Conservation (phyloP, 352 stramenopile species). For the Phytophthora ohioensis region DNA sequence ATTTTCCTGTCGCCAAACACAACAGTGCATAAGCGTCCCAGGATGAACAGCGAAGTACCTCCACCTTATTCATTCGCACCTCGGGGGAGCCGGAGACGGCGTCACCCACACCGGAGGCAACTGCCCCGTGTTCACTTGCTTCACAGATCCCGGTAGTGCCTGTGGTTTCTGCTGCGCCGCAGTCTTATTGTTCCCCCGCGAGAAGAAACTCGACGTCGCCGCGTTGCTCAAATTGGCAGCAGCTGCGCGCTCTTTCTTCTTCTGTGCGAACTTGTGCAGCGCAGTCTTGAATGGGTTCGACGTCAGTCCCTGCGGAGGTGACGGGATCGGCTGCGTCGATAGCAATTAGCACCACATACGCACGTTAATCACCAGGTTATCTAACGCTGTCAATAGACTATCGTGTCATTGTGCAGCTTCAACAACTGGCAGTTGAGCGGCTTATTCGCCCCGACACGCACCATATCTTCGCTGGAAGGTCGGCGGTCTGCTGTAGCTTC, state of each 20-base stretch:
- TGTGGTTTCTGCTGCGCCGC: slow-evolving; percentile 53
- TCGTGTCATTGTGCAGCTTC: slow-evolving; percentile 21
- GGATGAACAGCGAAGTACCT: not conserved
- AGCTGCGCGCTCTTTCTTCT: slow-evolving; percentile 68
- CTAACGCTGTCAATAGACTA: slow-evolving; percentile 3
- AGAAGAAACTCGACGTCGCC: slow-evolving; percentile 79
- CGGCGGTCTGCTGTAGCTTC: slow-evolving; percentile 26
- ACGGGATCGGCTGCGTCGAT: slow-evolving; percentile 36
- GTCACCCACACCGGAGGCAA: slow-evolving; percentile 83
- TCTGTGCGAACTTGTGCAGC: slow-evolving; percentile 85
- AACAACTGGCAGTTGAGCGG: slow-evolving; percentile 10
- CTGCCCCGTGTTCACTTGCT: slow-evolving; percentile 76
- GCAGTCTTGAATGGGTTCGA: slow-evolving; percentile 82
- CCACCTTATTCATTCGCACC: slow-evolving; percentile 29
- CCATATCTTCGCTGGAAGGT: slow-evolving; percentile 33
- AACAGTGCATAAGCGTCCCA: slow-evolving; percentile 3
- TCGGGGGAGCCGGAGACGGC: slow-evolving; percentile 57
- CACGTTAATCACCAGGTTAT: not conserved
- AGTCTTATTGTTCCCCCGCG: slow-evolving; percentile 43
- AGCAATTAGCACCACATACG: slow-evolving; percentile 1
- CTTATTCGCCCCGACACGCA: slow-evolving; percentile 5
- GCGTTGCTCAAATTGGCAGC: slow-evolving; percentile 41
- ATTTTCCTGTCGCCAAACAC: slow-evolving; percentile 39
- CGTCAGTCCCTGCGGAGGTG: slow-evolving; percentile 37
- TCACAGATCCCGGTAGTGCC: slow-evolving; percentile 71